Evolutionary conservation across 768 basidiomycete genomes (phyloP), one percentile per base, ranked within the genome.

Genomic region (Calocybe cyanea): DNA sequence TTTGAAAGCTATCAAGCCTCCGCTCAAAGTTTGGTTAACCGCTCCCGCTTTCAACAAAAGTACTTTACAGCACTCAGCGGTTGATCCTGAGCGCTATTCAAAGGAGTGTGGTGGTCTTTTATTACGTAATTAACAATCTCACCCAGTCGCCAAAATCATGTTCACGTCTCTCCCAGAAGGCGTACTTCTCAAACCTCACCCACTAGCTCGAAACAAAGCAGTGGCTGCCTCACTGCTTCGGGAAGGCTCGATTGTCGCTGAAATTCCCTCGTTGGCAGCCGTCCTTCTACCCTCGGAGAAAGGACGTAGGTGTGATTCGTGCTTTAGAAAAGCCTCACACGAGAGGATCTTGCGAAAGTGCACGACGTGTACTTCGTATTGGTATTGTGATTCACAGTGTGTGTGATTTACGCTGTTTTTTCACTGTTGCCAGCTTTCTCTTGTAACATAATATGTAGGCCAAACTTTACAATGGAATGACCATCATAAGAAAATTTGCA

Each of bases 301-400:
- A 53, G 75, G 82, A 11, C 67, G 58, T 15, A 68, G 87, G 50
- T 91, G 88, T 53, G 87, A 91, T 57, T 58, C 63, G 20, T 90
- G 87, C 55, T 75, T 81, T 52, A 63, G 65, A 3, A 42, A 61
- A 3, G 55, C 66, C 3, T 50, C 60, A 15, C 58, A 64, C 30
- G 48, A 41, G 14, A 50, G 52, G 10, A 57, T 48, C 25, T 68
- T 88, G 35, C 75, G 66, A 50, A 72, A 69, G 58, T 91, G 87
- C 52, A 72, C 77, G 3, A 79, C 81, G 10, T 90, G 88, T 53
- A 76, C 72, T 13, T 72, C 75, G 0, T 86, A 83, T 57, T 88
- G 79, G 77, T 92, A 92, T 57, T 92, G 88, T 54, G 72, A 75
- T 51, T 51, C 67, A 18, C 54, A 67, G 61, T 92, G 88, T 89